Percentiles rank a stretch among this genome's conserved stretches.
Conservation (phyloP, 805 yeast species). For the Candida insectalens region DNA sequence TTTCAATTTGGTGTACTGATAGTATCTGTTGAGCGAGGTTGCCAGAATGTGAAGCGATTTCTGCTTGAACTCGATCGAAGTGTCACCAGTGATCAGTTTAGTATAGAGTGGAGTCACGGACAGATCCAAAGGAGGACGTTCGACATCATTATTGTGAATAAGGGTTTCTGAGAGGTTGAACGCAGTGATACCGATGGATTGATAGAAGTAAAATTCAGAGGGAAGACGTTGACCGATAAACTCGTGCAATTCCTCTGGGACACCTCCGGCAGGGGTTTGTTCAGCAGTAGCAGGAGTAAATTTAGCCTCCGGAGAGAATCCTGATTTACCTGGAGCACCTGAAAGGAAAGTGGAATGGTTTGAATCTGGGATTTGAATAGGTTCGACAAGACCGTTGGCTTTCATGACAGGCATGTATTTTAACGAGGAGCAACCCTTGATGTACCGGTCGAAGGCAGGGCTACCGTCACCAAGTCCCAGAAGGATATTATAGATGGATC, state of each 20-base stretch:
- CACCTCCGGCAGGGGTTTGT: conserved; percentile 18
- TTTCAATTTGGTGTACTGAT: conserved; percentile 60
- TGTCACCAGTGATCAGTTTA: conserved; percentile 35
- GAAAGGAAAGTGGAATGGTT: conserved; percentile 1
- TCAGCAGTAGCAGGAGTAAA: conserved; percentile 10
- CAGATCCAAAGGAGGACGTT: conserved; percentile 61
- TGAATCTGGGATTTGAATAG: conserved; percentile 7
- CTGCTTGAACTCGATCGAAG: conserved; percentile 43
- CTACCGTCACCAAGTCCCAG: conserved; percentile 35
- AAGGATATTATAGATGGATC: conserved; percentile 38
- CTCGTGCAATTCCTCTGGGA: conserved; percentile 77
- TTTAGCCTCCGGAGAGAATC: conserved; percentile 5
- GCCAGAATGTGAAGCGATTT: conserved; percentile 60
- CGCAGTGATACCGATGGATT: conserved; percentile 65
- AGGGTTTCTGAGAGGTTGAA: conserved; percentile 58
- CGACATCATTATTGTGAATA: conserved; percentile 50
- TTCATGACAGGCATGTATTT: conserved; percentile 69
- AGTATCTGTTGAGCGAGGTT: conserved; percentile 70
- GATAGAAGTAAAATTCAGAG: conserved; percentile 74
- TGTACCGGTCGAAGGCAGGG: conserved; percentile 39
- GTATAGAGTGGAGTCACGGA: conserved; percentile 47
- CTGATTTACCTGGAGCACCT: background rate
- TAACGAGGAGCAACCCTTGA: conserved; percentile 59
- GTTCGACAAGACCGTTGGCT: conserved; percentile 55
- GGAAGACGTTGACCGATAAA: conserved; percentile 80